phyloP scores from a whole-genome alignment of 2,329 filamentous ascomycete species.

The Alternaria ethzedia region DNA sequence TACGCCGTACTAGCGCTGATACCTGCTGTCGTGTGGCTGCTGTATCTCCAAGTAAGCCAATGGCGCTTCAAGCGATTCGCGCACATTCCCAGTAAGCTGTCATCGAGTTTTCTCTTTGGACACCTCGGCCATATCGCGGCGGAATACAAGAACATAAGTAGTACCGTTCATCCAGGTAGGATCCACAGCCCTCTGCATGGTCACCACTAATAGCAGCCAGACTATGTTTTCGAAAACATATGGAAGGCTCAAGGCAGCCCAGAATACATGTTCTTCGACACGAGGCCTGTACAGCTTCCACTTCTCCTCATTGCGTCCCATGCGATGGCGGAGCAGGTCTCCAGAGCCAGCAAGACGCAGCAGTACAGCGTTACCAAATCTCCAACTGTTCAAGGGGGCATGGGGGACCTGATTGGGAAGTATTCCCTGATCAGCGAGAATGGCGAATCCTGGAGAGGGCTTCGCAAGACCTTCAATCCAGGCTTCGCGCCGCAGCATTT shows the following conservation, averaged over 20 bases:
- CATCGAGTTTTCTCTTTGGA: slow-evolving; percentile 35
- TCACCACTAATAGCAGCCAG: slow-evolving; percentile 17
- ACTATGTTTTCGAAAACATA: slow-evolving; percentile 43
- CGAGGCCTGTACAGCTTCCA: slow-evolving; percentile 37
- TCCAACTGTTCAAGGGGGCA: slow-evolving; percentile 34
- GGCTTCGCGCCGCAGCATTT: slow-evolving; percentile 49
- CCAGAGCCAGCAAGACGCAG: slow-evolving; percentile 33
- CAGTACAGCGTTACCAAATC: slow-evolving; percentile 44
- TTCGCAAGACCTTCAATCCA: slow-evolving; percentile 46
- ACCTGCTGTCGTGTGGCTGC: slow-evolving; percentile 22
- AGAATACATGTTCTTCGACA: slow-evolving; percentile 38
- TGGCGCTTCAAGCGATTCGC: slow-evolving; percentile 38
- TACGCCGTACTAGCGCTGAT: slow-evolving; percentile 29
- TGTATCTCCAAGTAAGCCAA: slow-evolving; percentile 29
- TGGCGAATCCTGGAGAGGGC: slow-evolving; percentile 43
- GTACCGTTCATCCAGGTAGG: slow-evolving; percentile 37
- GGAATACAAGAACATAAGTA: slow-evolving; percentile 31
- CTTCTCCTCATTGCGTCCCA: slow-evolving; percentile 38
- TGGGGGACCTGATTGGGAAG: slow-evolving; percentile 31
- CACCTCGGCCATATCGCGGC: slow-evolving; percentile 35
- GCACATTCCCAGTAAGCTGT: slow-evolving; percentile 28
- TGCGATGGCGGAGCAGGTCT: slow-evolving; percentile 44
- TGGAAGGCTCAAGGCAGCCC: slow-evolving; percentile 35
- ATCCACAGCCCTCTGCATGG: not conserved
- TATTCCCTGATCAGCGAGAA: slow-evolving; percentile 36